phyloP scores from a whole-genome alignment of 208 protist species.

The Angomonas ambiguus region DNA sequence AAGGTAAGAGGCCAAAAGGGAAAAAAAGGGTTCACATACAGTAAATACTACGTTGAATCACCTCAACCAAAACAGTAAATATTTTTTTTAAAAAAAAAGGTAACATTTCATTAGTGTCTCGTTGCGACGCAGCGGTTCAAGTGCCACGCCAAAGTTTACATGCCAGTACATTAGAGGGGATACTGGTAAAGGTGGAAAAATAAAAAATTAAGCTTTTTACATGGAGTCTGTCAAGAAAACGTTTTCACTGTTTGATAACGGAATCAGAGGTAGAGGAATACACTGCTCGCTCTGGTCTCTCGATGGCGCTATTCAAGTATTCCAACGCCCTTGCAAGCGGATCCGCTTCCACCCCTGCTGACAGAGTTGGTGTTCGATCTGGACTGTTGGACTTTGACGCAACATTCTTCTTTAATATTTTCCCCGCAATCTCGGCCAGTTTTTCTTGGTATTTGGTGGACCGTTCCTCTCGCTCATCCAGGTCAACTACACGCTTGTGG shows the following conservation, averaged over 20 bases:
- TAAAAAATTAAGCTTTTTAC: too few species aligned
- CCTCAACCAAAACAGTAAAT: background rate
- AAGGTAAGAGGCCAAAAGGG: background rate
- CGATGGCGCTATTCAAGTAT: conserved; percentile 20
- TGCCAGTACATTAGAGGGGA: too few species aligned
- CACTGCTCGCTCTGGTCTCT: conserved; percentile 21
- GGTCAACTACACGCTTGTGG: conserved; percentile 14
- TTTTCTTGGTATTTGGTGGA: conserved; percentile 34
- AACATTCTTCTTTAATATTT: conserved; percentile 28
- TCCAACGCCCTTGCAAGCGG: background rate
- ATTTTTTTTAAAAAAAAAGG: conserved; percentile 6
- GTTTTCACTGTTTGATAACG: too few species aligned
- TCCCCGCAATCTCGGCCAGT: conserved; percentile 52
- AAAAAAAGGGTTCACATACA: background rate
- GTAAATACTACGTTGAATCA: background rate
- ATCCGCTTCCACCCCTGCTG: conserved; percentile 13
- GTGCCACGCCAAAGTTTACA: too few species aligned
- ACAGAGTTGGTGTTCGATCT: conserved; percentile 12
- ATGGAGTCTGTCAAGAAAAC: too few species aligned
- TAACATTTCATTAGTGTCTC: background rate
- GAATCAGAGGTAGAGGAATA: background rate
- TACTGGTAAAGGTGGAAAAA: too few species aligned
- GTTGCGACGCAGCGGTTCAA: too few species aligned
- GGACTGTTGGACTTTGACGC: background rate
- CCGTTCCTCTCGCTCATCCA: conserved; percentile 38